A percentile compares a stretch with the other conserved stretches of the same genome.
Conservation (phyloP, 257 asterid species). For the Solanum chilense region DNA sequence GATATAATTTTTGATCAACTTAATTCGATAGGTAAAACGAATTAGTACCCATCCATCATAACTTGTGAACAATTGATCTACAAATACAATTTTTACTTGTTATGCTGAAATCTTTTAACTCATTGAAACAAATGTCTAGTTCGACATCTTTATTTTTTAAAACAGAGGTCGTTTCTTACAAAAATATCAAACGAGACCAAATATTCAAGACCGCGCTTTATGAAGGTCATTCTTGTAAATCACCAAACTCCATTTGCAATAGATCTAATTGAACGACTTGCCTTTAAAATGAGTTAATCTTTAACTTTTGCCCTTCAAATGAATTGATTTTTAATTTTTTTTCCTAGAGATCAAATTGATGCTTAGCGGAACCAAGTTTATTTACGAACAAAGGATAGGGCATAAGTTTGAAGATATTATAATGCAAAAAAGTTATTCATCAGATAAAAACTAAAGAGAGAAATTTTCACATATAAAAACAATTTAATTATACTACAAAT, state of each 20-base stretch:
- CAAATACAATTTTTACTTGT: neutral
- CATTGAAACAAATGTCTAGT: neutral
- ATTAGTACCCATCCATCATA: neutral
- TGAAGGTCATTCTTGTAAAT: neutral
- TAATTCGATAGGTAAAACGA: neutral
- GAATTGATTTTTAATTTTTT: neutral
- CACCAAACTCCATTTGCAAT: neutral
- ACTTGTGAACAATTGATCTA: neutral
- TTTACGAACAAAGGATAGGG: too few relatives aligned
- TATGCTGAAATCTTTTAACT: neutral
- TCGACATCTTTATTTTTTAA: neutral
- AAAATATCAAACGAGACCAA: neutral
- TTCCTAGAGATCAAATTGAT: accelerated
- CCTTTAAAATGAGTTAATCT: neutral
- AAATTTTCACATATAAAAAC: too few relatives aligned
- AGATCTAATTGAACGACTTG: neutral
- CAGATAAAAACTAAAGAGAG: too few relatives aligned
- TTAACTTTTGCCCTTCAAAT: neutral
- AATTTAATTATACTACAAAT: too few relatives aligned
- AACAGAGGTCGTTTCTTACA: neutral
- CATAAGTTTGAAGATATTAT: neutral
- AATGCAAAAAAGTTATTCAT: neutral
- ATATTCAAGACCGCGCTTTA: neutral
- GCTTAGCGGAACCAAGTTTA: neutral
- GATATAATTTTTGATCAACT: neutral